Evolutionary conservation across 495 filamentous ascomycete genomes (phyloP).

Genomic region (Daldinia bambusicola): DNA sequence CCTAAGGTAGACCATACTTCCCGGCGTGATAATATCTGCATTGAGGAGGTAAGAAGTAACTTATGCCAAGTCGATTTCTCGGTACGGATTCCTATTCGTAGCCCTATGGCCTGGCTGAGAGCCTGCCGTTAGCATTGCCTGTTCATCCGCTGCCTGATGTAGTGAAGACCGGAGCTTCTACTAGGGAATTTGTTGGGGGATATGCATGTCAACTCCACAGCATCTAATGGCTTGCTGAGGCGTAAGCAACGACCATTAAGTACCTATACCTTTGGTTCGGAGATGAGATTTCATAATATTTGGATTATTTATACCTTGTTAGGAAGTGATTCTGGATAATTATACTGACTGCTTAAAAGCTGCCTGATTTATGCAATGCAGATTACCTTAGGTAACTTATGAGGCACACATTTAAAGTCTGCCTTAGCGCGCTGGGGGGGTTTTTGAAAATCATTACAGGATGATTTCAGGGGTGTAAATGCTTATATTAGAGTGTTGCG

Average conservation of each 20-base stretch:
- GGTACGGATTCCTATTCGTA: constrained; percentile 37
- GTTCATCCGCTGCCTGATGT: constrained; percentile 2
- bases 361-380: too few species aligned
- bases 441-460: too few species aligned
- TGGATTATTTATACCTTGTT: too few species aligned
- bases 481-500: too few species aligned
- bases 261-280: not conserved
- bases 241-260: constrained; percentile 14
- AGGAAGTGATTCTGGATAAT: too few species aligned
- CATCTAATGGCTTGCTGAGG: constrained; percentile 22
- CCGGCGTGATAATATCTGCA: not conserved
- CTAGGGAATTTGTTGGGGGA: constrained; percentile 27
- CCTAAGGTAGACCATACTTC: not conserved
- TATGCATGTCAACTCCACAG: constrained; percentile 30
- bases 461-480: too few species aligned
- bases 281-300: not conserved
- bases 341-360: too few species aligned
- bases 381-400: too few species aligned
- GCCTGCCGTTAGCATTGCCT: constrained; percentile 8
- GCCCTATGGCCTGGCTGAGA: constrained; percentile 33
- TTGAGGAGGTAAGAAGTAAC: not conserved
- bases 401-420: too few species aligned
- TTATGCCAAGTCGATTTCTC: constrained; percentile 8
- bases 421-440: too few species aligned
- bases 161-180: constrained; percentile 1